Conservation (phyloP, 495 filamentous ascomycete genomes). For the Bryoglossum gracile region DNA sequence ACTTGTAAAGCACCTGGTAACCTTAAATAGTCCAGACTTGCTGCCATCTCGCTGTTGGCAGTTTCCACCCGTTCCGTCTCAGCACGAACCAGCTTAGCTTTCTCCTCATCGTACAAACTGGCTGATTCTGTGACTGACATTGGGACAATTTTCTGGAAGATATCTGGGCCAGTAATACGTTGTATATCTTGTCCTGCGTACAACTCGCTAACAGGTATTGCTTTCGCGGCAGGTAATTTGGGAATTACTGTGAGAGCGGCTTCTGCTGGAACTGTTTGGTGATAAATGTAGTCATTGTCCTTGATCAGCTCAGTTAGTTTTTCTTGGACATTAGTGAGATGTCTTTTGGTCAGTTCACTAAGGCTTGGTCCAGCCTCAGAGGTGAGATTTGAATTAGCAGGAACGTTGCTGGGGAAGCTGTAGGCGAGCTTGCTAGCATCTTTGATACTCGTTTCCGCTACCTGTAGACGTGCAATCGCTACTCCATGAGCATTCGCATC, state of each 20-base stretch:
- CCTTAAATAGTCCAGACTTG: constrained; percentile 88
- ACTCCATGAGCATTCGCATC: constrained; percentile 82
- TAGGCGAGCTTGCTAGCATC: constrained; percentile 72
- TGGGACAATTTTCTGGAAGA: constrained; percentile 94
- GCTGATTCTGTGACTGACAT: constrained; percentile 95
- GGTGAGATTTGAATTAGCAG: constrained; percentile 74
- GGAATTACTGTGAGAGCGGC: constrained; percentile 71
- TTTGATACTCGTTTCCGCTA: constrained; percentile 67
- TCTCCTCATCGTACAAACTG: constrained; percentile 96
- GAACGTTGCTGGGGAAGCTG: constrained; percentile 70
- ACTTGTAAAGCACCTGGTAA: constrained; percentile 84
- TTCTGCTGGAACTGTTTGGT: constrained; percentile 82
- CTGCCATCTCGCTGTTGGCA: constrained; percentile 91
- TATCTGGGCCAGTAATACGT: constrained; percentile 90
- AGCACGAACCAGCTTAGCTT: constrained; percentile 88
- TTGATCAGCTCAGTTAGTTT: constrained; percentile 68
- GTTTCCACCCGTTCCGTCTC: constrained; percentile 88
- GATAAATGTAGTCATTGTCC: constrained; percentile 98
- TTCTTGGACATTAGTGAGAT: constrained; percentile 72
- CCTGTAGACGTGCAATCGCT: constrained; percentile 74
- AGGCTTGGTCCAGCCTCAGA: constrained; percentile 68
- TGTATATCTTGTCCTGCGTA: constrained; percentile 97
- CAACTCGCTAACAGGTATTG: constrained; percentile 92
- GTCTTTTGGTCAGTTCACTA: constrained; percentile 74
- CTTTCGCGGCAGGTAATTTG: constrained; percentile 94